Conservation (phyloP, 1,284 basidiomycete genomes). For the Fomitopsis pinicola region DNA sequence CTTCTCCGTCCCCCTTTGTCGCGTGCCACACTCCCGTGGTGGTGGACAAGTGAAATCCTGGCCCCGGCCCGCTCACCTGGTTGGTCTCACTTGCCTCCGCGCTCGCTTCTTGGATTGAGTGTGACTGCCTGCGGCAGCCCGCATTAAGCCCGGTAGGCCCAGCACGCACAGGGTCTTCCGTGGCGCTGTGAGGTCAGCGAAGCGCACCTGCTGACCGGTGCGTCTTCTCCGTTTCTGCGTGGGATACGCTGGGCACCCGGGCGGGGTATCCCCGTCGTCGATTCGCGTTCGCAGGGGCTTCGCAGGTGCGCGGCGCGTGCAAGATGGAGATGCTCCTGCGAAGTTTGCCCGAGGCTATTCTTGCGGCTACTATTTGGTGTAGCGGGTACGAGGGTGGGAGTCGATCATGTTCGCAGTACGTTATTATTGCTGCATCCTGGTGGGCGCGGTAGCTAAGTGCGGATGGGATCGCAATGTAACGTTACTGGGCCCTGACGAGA, state of each 20-base stretch:
- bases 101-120: neutral
- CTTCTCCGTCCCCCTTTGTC: neutral
- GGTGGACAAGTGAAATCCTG: neutral
- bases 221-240: neutral
- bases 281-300: neutral
- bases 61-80: neutral
- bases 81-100: neutral
- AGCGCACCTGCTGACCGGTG: constrained; percentile 1
- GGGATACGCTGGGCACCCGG: neutral
- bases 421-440: neutral
- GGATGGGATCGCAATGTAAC: neutral
- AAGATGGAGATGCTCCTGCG: neutral
- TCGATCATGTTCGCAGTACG: neutral
- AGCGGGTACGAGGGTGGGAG: neutral
- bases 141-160: neutral
- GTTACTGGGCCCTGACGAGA: neutral
- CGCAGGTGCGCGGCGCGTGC: neutral
- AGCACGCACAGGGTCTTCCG: neutral
- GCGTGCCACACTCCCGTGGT: neutral
- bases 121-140: neutral
- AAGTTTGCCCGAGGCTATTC: neutral
- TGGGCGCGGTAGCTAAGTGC: neutral
- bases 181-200: neutral
- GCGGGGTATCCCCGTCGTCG: neutral
- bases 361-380: neutral